Evolutionary conservation across 257 asterid species (phyloP).

Genomic region (Solanum virginianum): DNA sequence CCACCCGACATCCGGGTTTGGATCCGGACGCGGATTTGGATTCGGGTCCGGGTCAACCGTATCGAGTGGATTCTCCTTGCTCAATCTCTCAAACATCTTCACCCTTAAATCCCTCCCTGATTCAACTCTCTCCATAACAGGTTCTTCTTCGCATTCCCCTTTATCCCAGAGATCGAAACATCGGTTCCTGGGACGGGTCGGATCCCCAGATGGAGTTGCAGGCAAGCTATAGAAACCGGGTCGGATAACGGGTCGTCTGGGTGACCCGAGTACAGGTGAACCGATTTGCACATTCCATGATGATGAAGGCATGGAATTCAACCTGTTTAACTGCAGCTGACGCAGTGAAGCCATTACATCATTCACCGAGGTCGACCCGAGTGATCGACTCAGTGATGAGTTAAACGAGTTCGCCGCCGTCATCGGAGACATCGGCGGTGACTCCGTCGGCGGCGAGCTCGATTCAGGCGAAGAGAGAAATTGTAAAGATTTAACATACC

Average conservation of each 20-base stretch:
- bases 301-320: conserved; percentile 17
- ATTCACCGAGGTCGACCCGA: conserved; percentile 22
- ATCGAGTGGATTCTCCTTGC: conserved; percentile 44
- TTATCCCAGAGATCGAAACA: conserved; percentile 13
- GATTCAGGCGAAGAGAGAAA: conserved; percentile 36
- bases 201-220: conserved; percentile 19
- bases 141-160: conserved; percentile 16
- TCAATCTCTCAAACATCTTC: conserved; percentile 28
- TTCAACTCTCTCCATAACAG: conserved; percentile 37
- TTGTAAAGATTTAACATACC: neutral
- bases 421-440: conserved; percentile 48
- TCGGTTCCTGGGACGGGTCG: conserved; percentile 14
- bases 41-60: conserved; percentile 24
- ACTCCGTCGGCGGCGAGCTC: conserved; percentile 30
- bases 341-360: conserved; percentile 30
- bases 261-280: conserved; percentile 13
- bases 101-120: conserved; percentile 43
- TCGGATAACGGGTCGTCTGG: conserved; percentile 10
- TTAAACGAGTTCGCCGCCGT: conserved; percentile 5
- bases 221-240: conserved; percentile 37
- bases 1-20: conserved; percentile 60
- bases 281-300: conserved; percentile 17
- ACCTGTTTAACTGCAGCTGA: conserved; percentile 30
- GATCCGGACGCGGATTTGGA: neutral
- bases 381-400: conserved; percentile 16